Base-by-base conservation (phyloP, 2,329 filamentous ascomycete species). In the Plectosphaerella cucumerina region DNA sequence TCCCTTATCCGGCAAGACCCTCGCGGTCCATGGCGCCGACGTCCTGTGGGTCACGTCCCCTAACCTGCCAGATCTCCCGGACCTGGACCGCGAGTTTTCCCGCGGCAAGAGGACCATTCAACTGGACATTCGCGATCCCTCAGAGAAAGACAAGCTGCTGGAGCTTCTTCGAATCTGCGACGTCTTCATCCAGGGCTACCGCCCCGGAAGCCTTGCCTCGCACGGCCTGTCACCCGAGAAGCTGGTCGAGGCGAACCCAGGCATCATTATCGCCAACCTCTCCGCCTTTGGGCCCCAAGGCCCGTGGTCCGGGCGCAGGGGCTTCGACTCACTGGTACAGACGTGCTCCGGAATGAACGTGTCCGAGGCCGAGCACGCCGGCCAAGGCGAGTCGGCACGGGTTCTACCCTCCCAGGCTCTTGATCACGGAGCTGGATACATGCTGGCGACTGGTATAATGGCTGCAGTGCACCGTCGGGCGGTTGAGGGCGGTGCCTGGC, bases 321-420 rank as follows among this genome's bases (percentile, higher is more conserved):
- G 80, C 0, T 83, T 80, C 49, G 80, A 83, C 55, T 80, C 77
- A 0, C 54, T 65, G 3, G 62, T 65, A 1, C 79, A 84, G 60
- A 78, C 78, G 9, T 78, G 73, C 50, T 73, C 75, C 0, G 80
- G 80, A 0, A 72, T 82, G 60, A 82, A 82, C 43, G 66, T 78
- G 2, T 76, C 75, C 0, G 80, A 84, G 56, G 79, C 78, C 0
- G 67, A 74, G 50, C 69, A 73, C 43, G 71, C 60, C 18, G 71
- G 66, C 3, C 51, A 59, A 0, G 69, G 67, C 0, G 70, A 74
- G 44, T 49, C 64, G 0, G 72, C 74, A 0, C 68, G 70, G 1
- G 63, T 71, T 0, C 64, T 73, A 31, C 80, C 80, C 0, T 80
- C 74, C 49, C 80, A 84, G 60, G 79, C 75, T 0, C 67, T 84